Conservation (phyloP, 352 stramenopile genomes). For the Phytophthora pinifolia region DNA sequence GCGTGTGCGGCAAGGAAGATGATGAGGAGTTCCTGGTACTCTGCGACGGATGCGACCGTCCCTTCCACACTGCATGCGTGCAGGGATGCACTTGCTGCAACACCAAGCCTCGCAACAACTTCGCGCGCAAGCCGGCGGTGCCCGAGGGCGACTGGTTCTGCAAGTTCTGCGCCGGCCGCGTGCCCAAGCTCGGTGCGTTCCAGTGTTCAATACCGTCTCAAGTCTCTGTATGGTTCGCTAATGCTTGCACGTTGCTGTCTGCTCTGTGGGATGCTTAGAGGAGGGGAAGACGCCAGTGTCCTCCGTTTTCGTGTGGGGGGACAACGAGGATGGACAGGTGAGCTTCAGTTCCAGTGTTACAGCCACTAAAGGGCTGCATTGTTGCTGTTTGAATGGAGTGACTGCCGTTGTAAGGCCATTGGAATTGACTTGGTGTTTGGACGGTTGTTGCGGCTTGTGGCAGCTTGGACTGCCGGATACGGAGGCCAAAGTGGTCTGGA, state of each 20-base stretch:
- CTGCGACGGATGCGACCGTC: constrained; percentile 76
- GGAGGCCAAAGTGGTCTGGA: constrained; percentile 57
- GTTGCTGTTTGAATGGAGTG: neutral
- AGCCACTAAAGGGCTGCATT: constrained; percentile 16
- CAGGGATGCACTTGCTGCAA: constrained; percentile 77
- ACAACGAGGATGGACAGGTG: constrained; percentile 84
- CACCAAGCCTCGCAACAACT: constrained; percentile 76
- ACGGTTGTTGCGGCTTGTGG: constrained; percentile 1
- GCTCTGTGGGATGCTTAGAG: constrained; percentile 20
- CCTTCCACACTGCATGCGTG: constrained; percentile 77
- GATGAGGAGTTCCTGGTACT: constrained; percentile 80
- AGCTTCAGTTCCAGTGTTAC: constrained; percentile 16
- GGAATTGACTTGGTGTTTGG: constrained; percentile 5
- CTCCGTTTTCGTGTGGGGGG: constrained; percentile 67
- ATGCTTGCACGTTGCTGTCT: constrained; percentile 6
- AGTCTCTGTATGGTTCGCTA: constrained; percentile 5
- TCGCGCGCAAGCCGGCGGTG: constrained; percentile 71
- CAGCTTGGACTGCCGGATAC: constrained; percentile 53
- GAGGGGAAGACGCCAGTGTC: constrained; percentile 45
- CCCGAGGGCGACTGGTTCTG: constrained; percentile 86
- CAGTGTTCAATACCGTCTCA: neutral
- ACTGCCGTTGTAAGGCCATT: neutral
- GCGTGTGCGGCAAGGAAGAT: constrained; percentile 75
- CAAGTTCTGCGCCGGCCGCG: constrained; percentile 78
- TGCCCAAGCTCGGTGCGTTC: constrained; percentile 47